phyloP scores from a whole-genome alignment of 352 stramenopile genomes.

The Pythium coloratum region DNA sequence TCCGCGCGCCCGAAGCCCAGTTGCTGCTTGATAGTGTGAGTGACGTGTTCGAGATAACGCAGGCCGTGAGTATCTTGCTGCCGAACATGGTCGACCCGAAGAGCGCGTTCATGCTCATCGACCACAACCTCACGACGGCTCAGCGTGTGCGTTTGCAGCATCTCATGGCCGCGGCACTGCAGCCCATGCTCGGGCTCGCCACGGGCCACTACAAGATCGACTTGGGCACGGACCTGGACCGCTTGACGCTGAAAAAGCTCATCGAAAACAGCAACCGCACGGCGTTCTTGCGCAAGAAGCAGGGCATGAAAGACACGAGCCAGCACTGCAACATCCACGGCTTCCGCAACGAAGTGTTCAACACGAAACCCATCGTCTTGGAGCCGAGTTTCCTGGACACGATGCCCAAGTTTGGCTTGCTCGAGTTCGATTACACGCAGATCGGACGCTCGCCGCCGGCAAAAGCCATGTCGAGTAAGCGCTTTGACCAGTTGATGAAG shows the following conservation, averaged over 20 bases:
- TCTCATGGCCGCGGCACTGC: conserved; percentile 57
- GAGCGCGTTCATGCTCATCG: conserved; percentile 63
- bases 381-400: conserved; percentile 62
- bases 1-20: conserved; percentile 67
- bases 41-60: conserved; percentile 60
- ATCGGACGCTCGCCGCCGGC: conserved; percentile 34
- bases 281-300: conserved; percentile 67
- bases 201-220: conserved; percentile 74
- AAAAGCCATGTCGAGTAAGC: conserved; percentile 54
- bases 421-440: conserved; percentile 81
- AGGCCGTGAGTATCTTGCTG: conserved; percentile 63
- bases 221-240: conserved; percentile 62
- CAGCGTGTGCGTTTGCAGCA: conserved; percentile 67
- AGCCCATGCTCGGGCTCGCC: conserved; percentile 58
- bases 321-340: conserved; percentile 76
- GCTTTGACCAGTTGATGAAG: conserved; percentile 65
- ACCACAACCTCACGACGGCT: conserved; percentile 51
- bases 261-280: conserved; percentile 80
- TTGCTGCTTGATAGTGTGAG: conserved; percentile 62
- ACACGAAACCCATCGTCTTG: conserved; percentile 57
- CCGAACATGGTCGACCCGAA: conserved; percentile 74
- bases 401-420: conserved; percentile 64
- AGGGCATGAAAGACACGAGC: conserved; percentile 65
- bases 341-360: conserved; percentile 75
- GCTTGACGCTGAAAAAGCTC: conserved; percentile 66